A percentile compares a stretch with the other conserved stretches of the same genome.
Evolutionary conservation across 2,329 filamentous ascomycete genomes (phyloP).

Genomic region (Pseudogymnoascus sp.): DNA sequence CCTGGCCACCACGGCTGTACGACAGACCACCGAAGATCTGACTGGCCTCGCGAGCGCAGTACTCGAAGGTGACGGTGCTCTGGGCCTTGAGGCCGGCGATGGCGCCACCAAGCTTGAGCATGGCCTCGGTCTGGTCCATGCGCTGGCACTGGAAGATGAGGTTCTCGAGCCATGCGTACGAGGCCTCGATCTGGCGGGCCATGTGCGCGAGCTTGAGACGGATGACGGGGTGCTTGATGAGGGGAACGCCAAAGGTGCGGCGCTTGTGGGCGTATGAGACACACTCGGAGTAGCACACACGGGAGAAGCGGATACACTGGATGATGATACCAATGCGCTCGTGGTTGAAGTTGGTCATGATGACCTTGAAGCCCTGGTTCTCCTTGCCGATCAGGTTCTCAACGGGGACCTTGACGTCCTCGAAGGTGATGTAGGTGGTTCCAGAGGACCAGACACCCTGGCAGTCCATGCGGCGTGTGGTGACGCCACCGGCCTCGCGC

Average conservation of each 20-base stretch:
- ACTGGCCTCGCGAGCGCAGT: slow-evolving; percentile 89
- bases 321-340: slow-evolving; percentile 98
- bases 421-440: slow-evolving; percentile 95
- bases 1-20: slow-evolving; percentile 89
- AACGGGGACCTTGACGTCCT: slow-evolving; percentile 98
- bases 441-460: slow-evolving; percentile 94
- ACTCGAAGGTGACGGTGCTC: slow-evolving; percentile 89
- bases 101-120: slow-evolving; percentile 88
- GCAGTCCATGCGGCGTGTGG: slow-evolving; percentile 94
- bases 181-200: slow-evolving; percentile 94
- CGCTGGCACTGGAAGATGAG: slow-evolving; percentile 85
- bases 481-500: slow-evolving; percentile 74
- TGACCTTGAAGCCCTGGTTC: slow-evolving; percentile 96
- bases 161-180: slow-evolving; percentile 95
- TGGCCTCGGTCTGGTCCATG: slow-evolving; percentile 92
- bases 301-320: slow-evolving; percentile 89
- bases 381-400: slow-evolving; percentile 97
- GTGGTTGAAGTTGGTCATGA: slow-evolving; percentile 99
- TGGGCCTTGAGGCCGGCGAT: slow-evolving; percentile 94
- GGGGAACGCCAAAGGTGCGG: slow-evolving; percentile 88
- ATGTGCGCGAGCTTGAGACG: slow-evolving; percentile 97
- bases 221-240: slow-evolving; percentile 95
- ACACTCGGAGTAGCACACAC: slow-evolving; percentile 94
- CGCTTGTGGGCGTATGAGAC: slow-evolving; percentile 98
- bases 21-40: slow-evolving; percentile 96